phyloP scores from a whole-genome alignment of 2,329 filamentous ascomycete genomes.

The Westerdykella ornata region DNA sequence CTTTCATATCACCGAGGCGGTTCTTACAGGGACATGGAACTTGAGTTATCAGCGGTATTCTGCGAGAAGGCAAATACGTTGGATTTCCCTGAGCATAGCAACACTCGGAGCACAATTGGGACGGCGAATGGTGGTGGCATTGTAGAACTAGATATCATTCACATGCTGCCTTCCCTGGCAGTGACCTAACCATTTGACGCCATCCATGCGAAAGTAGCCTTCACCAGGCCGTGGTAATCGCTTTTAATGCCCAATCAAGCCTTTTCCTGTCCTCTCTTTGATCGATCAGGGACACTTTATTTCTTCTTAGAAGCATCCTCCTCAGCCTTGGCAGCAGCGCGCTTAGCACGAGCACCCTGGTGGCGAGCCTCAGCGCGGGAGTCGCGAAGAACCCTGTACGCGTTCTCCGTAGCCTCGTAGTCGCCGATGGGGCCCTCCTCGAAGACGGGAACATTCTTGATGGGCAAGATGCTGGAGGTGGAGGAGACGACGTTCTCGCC shows the following conservation, averaged over 20 bases:
- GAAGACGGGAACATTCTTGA: slow-evolving; percentile 65
- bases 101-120: background rate
- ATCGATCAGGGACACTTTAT: slow-evolving; percentile 46
- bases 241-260: slow-evolving; percentile 29
- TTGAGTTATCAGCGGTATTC: too few relatives aligned
- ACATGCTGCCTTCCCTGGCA: slow-evolving; percentile 27
- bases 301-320: slow-evolving; percentile 75
- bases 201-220: slow-evolving; percentile 32
- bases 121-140: slow-evolving; percentile 25
- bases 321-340: slow-evolving; percentile 78
- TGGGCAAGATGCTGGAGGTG: slow-evolving; percentile 60
- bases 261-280: slow-evolving; percentile 18
- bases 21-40: too few relatives aligned
- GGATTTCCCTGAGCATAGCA: too few relatives aligned
- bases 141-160: slow-evolving; percentile 36
- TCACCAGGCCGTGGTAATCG: slow-evolving; percentile 24
- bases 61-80: too few relatives aligned
- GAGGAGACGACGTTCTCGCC: slow-evolving; percentile 47
- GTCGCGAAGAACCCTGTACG: slow-evolving; percentile 78
- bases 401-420: slow-evolving; percentile 67
- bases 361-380: slow-evolving; percentile 77
- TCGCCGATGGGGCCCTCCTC: slow-evolving; percentile 73
- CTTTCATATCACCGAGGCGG: too few relatives aligned
- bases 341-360: slow-evolving; percentile 84
- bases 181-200: slow-evolving; percentile 35